Evolutionary conservation across 108 stramenopile species (phyloP).

Genomic region (Fragilariopsis cylindrus): DNA sequence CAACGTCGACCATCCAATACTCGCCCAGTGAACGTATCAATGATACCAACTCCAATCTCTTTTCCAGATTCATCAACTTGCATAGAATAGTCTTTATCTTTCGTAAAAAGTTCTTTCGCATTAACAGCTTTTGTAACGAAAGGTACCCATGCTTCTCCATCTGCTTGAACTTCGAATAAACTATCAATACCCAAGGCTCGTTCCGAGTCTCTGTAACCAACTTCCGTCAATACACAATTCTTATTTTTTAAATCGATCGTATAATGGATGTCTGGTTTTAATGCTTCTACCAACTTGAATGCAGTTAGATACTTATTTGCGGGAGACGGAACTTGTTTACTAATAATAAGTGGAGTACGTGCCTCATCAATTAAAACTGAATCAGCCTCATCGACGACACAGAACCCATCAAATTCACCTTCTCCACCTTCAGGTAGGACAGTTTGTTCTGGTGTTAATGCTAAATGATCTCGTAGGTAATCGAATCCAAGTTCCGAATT

Average conservation of each 20-base stretch:
- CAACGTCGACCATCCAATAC: conserved; percentile 95
- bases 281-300: conserved; percentile 69
- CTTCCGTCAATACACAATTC: conserved; percentile 83
- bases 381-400: conserved; percentile 96
- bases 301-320: conserved; percentile 83
- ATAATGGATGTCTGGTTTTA: conserved; percentile 88
- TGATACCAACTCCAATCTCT: conserved; percentile 78
- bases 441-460: conserved; percentile 73
- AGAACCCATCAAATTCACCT: conserved; percentile 84
- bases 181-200: conserved; percentile 79
- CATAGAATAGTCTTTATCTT: conserved; percentile 89
- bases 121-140: conserved; percentile 89
- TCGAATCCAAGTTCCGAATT: conserved; percentile 97
- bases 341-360: conserved; percentile 94
- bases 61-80: conserved; percentile 47
- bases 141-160: conserved; percentile 89
- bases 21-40: conserved; percentile 94
- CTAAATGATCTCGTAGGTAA: conserved; percentile 90
- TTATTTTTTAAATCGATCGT: conserved; percentile 93
- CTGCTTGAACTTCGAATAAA: conserved; percentile 79
- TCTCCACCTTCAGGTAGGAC: conserved; percentile 65
- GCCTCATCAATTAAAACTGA: conserved; percentile 97
- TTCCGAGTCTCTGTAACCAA: conserved; percentile 87
- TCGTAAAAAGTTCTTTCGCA: conserved; percentile 93
- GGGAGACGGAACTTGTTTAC: conserved; percentile 86